Evolutionary conservation across 2,329 filamentous ascomycete species (phyloP).

Genomic region (Didymella pomorum): DNA sequence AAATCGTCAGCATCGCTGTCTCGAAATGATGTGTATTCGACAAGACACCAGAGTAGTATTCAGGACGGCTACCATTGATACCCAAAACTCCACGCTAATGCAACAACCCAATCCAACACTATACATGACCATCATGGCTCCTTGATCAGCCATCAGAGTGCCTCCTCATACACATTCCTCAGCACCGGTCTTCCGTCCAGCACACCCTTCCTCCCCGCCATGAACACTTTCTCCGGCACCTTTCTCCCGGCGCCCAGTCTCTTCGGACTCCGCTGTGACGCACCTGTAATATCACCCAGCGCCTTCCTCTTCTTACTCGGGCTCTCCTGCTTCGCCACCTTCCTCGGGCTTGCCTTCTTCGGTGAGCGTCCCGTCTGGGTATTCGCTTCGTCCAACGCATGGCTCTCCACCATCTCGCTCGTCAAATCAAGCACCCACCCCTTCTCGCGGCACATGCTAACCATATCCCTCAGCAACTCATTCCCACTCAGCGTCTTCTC

Average conservation of each 20-base stretch:
- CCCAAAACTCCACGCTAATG: constrained; percentile 9
- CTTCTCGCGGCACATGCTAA: constrained; percentile 77
- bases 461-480: constrained; percentile 79
- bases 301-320: constrained; percentile 46
- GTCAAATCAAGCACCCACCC: constrained; percentile 83
- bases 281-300: constrained; percentile 35
- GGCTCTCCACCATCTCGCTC: constrained; percentile 68
- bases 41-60: no score
- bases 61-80: no score
- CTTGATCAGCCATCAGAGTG: constrained; percentile 23
- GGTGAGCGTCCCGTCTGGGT: constrained; percentile 51
- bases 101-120: neutral
- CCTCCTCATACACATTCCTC: constrained; percentile 76
- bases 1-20: no score
- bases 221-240: constrained; percentile 67
- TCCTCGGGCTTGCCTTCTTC: neutral
- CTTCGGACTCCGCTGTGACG: constrained; percentile 21
- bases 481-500: constrained; percentile 73
- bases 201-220: constrained; percentile 63
- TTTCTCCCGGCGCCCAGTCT: constrained; percentile 49
- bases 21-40: no score
- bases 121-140: neutral
- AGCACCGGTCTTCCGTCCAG: constrained; percentile 73
- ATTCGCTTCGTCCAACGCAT: constrained; percentile 69
- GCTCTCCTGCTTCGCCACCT: constrained; percentile 28